A percentile compares a stretch with the other conserved stretches of the same genome.
phyloP scores from a whole-genome alignment of 257 asterid species.

The Thymus mandschuricus region DNA sequence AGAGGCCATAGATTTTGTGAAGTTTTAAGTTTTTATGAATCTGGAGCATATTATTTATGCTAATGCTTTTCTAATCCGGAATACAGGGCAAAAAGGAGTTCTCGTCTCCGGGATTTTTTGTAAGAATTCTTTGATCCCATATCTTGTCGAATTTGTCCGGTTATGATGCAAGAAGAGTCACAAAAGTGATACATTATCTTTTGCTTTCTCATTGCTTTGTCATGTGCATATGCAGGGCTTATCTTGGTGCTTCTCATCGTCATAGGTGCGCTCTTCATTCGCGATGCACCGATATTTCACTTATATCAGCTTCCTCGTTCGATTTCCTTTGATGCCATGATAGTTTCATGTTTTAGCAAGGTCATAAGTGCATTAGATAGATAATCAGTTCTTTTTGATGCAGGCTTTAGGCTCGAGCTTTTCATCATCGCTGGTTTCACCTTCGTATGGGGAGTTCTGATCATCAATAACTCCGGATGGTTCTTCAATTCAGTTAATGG shows the following conservation, averaged over 20 bases:
- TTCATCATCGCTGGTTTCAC: conserved; percentile 8
- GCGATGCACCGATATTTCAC: neutral
- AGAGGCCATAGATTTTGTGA: neutral
- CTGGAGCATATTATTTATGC: conserved; percentile 6
- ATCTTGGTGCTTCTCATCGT: neutral
- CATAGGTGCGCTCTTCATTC: conserved; percentile 14
- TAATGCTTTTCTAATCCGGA: neutral
- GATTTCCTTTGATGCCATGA: neutral
- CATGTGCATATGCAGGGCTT: neutral
- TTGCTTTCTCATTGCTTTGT: neutral
- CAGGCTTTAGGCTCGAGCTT: conserved; percentile 2
- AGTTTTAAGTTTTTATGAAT: no score
- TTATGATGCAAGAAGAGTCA: neutral
- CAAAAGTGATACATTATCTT: neutral
- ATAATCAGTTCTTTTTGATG: neutral
- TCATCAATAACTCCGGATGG: neutral
- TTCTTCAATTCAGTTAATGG: conserved; percentile 9
- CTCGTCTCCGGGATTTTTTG: neutral
- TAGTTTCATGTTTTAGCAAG: neutral
- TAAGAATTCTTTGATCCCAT: neutral
- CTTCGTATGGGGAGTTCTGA: conserved; percentile 9
- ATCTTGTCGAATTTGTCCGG: neutral
- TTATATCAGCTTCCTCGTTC: neutral
- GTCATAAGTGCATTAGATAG: no score
- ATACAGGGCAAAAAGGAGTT: neutral